These are phyloP conservation scores for Marchantia polymorpha DNA, from an alignment of 225 moss, liverwort and hornwort species.

Conservation along the genomic window DNA sequence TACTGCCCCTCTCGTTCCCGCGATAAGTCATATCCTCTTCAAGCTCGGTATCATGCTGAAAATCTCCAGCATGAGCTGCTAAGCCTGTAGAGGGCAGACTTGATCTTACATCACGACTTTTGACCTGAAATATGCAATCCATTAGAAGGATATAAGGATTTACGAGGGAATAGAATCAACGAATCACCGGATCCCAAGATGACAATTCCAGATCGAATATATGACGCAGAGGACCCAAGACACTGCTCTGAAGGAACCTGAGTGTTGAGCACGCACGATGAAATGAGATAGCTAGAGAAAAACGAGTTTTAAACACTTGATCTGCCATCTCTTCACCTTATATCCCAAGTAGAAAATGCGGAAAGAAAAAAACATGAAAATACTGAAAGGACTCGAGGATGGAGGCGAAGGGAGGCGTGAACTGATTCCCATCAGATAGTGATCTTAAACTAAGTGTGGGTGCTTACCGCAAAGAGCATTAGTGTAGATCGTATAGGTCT, in stretches of 20 bases:
- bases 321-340: neutral
- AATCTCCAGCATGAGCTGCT: constrained; percentile 41
- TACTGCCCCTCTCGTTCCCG: constrained; percentile 25
- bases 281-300: neutral
- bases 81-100: constrained; percentile 39
- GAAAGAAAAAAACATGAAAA: neutral
- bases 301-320: neutral
- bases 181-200: neutral
- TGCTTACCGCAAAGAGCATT: constrained; percentile 24
- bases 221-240: no score
- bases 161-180: neutral
- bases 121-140: constrained; percentile 28
- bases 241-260: no score
- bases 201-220: neutral
- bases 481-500: constrained; percentile 21
- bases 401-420: neutral
- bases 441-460: neutral
- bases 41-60: constrained; percentile 29
- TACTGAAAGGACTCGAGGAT: neutral
- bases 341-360: neutral
- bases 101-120: constrained; percentile 37
- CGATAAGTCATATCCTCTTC: constrained; percentile 23
- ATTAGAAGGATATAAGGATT: neutral
- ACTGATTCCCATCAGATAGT: neutral
- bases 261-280: no score